A percentile compares a stretch with the other conserved stretches of the same genome.
Conservation (phyloP, 345 rosid genomes). For the Brassica rapa region DNA sequence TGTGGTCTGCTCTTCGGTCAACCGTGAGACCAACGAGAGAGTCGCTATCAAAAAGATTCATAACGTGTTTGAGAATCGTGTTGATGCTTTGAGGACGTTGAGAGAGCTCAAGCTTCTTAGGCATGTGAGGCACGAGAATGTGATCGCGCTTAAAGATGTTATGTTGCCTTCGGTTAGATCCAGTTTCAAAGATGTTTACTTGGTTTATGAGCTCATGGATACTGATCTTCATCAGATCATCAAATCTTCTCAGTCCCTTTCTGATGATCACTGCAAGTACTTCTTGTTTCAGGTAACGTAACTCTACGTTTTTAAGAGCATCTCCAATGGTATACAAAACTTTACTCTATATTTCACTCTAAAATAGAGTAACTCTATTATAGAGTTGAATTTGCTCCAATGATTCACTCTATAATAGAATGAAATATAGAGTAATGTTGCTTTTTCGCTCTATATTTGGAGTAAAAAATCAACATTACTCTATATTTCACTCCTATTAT, state of each 20-base stretch:
- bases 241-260: constrained; percentile 73
- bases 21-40: constrained; percentile 70
- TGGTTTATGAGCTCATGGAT: constrained; percentile 91
- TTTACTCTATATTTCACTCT: too few relatives aligned
- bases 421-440: too few relatives aligned
- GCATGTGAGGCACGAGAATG: constrained; percentile 79
- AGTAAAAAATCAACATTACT: too few relatives aligned
- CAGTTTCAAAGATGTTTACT: constrained; percentile 80
- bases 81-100: constrained; percentile 77
- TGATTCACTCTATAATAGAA: too few relatives aligned
- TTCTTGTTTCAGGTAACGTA: constrained; percentile 49
- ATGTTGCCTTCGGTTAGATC: constrained; percentile 74
- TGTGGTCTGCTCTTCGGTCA: constrained; percentile 75
- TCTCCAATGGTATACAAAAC: too few relatives aligned
- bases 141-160: constrained; percentile 78
- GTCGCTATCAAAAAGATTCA: constrained; percentile 86
- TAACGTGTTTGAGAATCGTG: constrained; percentile 72
- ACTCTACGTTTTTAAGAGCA: too few relatives aligned
- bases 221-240: constrained; percentile 89
- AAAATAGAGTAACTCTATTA: too few relatives aligned
- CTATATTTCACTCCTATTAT: too few relatives aligned
- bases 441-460: too few relatives aligned
- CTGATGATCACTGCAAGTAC: constrained; percentile 83
- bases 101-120: constrained; percentile 82
- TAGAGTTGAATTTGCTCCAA: too few relatives aligned